Conservation (phyloP, 2,329 filamentous ascomycete genomes). For the Aphanoascus verrucosus region DNA sequence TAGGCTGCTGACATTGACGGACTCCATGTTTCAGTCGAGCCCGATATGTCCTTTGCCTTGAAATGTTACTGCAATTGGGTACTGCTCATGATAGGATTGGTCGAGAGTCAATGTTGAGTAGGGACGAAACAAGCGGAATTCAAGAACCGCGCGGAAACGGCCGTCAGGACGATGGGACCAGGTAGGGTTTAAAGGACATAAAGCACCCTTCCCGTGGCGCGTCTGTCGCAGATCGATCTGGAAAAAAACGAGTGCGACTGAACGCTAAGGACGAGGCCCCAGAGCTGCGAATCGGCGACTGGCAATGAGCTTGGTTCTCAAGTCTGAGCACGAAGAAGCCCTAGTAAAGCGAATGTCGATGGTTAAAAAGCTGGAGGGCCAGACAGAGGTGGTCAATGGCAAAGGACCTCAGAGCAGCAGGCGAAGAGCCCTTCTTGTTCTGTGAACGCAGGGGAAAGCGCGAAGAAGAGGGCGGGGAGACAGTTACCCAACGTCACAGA, state of each 20-base stretch:
- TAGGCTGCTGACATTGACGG: constrained; percentile 10
- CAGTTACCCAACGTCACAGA: constrained; percentile 12
- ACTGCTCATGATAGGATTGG: constrained; percentile 11
- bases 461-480: constrained; percentile 10
- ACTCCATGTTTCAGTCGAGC: constrained; percentile 15
- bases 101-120: background rate
- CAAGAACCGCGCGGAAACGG: background rate
- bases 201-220: background rate
- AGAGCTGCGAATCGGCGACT: background rate
- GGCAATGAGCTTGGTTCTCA: background rate
- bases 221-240: background rate
- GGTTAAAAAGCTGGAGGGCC: background rate
- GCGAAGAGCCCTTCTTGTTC: background rate
- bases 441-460: constrained; percentile 3
- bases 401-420: background rate
- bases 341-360: background rate
- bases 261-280: background rate
- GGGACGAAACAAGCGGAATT: background rate
- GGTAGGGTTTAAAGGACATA: background rate
- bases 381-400: background rate
- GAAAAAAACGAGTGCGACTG: background rate
- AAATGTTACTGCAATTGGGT: constrained; percentile 12
- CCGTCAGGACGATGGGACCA: background rate
- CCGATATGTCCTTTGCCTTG: constrained; percentile 3
- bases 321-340: constrained; percentile 7